Base-by-base conservation (phyloP, 2,329 filamentous ascomycete species). In the Aspergillus pseudonomiae region DNA sequence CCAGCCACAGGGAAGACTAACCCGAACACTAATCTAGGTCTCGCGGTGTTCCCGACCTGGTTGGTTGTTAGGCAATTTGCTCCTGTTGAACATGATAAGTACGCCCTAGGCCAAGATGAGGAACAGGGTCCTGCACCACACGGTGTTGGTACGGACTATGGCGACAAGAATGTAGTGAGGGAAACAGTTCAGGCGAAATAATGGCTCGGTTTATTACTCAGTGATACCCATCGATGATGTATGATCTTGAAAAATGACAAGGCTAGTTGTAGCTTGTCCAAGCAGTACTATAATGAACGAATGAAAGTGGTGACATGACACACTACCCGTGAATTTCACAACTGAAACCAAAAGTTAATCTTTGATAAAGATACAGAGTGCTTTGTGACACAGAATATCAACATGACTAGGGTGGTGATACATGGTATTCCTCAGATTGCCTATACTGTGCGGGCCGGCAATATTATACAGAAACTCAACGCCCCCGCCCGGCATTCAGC, bases 41-140 rank as follows among this genome's bases (percentile, higher is more conserved):
- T 75, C 12, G 67, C 69, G 5, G 65, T 74, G 1, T 45, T 72
- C 9, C 72, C 73, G 19, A 75, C 72, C 9, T 74, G 71, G 72
- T 43, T 74, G 5, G 71, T 74, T 21, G 65, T 73, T 19, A 67
- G 50, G 16, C 57, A 60, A 14, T 67, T 72, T 52, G 57, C 36
- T 11, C 71, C 72, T 10, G 61, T 70, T 41, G 71, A 73, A 30
- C 53, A 70, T 14, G 59, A 61, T 16, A 67, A 63, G 19, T 56
- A 61, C 9, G 55, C 57, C 4, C 6, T 60, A 4, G 24, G 19
- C 21, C 41, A 46, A 11, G 69, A 70, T 28, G 68, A 69, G 41
- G 68, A 71, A 21, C 56, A 63, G 14, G 52, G 57, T 6, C 4
- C 52, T 12, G 21, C 9, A 24, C 24, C 24, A 30, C n/a, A 24